Evolutionary conservation across 176 grass and related monocot genomes (phyloP).

Genomic region (Melocanna baccifera): DNA sequence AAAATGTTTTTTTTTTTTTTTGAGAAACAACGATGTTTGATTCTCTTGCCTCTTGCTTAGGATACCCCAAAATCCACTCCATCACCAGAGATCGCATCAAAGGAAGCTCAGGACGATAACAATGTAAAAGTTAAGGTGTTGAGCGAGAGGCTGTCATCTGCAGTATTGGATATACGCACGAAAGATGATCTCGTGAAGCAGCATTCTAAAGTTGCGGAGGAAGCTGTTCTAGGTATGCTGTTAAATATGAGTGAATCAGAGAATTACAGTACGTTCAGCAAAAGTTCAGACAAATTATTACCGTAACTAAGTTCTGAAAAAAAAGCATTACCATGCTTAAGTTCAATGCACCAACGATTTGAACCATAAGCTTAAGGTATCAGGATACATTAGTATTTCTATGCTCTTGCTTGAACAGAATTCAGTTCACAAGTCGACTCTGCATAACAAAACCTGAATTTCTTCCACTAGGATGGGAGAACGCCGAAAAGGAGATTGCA

Average conservation of each 20-base stretch:
- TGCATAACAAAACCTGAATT: background rate
- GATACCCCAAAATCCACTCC: slow-evolving; percentile 52
- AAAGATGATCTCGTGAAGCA: slow-evolving; percentile 95
- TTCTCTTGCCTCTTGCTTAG: slow-evolving; percentile 47
- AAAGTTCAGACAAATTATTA: background rate
- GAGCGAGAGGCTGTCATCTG: slow-evolving; percentile 74
- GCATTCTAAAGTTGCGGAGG: slow-evolving; percentile 85
- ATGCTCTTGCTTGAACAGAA: background rate
- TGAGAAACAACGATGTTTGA: slow-evolving; percentile 18
- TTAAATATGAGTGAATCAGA: background rate
- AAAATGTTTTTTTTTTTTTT: slow-evolving; percentile 16
- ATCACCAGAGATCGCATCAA: slow-evolving; percentile 50
- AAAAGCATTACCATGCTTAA: background rate
- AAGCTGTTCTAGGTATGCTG: slow-evolving; percentile 85
- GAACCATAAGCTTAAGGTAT: background rate
- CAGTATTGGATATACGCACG: slow-evolving; percentile 60
- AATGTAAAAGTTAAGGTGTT: slow-evolving; percentile 60
- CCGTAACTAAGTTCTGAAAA: background rate
- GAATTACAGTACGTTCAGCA: background rate
- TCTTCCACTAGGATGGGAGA: slow-evolving; percentile 73
- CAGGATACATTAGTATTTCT: background rate
- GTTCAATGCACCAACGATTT: background rate
- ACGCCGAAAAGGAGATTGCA: slow-evolving; percentile 71
- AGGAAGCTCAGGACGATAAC: slow-evolving; percentile 40
- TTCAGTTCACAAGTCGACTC: background rate